Evolutionary conservation across 345 rosid genomes (phyloP), one percentile per base, ranked within the genome.

Genomic region (Garcia nutans): DNA sequence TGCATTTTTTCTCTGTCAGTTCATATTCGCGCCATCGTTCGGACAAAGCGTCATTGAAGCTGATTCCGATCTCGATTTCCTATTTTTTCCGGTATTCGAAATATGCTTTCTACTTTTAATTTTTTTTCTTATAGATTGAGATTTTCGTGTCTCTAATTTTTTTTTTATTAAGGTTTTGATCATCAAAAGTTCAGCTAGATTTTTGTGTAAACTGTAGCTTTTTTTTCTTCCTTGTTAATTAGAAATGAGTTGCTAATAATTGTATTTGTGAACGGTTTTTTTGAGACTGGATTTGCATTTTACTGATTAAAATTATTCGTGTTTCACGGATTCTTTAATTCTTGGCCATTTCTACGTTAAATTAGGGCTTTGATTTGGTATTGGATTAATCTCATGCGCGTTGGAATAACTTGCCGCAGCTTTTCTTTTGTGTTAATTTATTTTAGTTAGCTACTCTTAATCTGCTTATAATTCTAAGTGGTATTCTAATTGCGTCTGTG

Each of bases 11-110:
- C 70, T 65, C 0, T n/a, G 9, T 44, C 20, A 42, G 31, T 45
- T 8, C 52, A 45, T 41, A 45, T 67, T 47, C 71, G 71, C 71
- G 55, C 71, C 70, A 42, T 65, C 56, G 70, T 45, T 47, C 56
- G 37, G 71, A 67, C 31, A 45, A 23, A 28, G 55, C 22, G 13
- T 50, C 10, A n/a, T 37, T 24, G 42, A 23, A 28, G 17, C 59
- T 26, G 41, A 68, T 68, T 37, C 22, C 58, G 42, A 68, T 68
- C 72, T 68, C 44, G 19, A 23, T 68, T 68, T 47, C 26, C 24
- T 11, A 1, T 10, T 44, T 67, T 47, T 12, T 24, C 42, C 13
- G 72, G 72, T 68, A 68, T 5, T 68, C 19, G 6, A 68, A 8
- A 6, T 67, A 8, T 42, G 5, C 1, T 7, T n/a, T 22, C 1